Evolutionary conservation across 306 rosid genomes (phyloP).

Genomic region (Medicago truncatula): MtrunA17r5.0-ANR NC_053043.1:11158501-11159000

Average conservation of each 20-base stretch:
- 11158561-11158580: too few relatives aligned
- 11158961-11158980: conserved; percentile 1
- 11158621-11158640: too few relatives aligned
- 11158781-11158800: background rate
- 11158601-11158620: too few relatives aligned
- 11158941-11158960: background rate
- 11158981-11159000: background rate
- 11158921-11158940: background rate
- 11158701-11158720: conserved; percentile 8
- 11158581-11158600: too few relatives aligned
- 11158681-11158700: conserved; percentile 1
- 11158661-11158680: too few relatives aligned
- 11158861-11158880: background rate
- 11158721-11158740: background rate
- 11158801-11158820: background rate
- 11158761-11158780: background rate
- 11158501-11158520: too few relatives aligned
- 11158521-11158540: too few relatives aligned
- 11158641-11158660: too few relatives aligned
- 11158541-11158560: too few relatives aligned
- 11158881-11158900: background rate
- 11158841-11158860: conserved; percentile 3
- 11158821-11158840: background rate
- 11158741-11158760: background rate
- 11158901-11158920: background rate